Evolutionary conservation across 345 rosid genomes (phyloP).

Genomic region (Aquilaria malaccensis): DNA sequence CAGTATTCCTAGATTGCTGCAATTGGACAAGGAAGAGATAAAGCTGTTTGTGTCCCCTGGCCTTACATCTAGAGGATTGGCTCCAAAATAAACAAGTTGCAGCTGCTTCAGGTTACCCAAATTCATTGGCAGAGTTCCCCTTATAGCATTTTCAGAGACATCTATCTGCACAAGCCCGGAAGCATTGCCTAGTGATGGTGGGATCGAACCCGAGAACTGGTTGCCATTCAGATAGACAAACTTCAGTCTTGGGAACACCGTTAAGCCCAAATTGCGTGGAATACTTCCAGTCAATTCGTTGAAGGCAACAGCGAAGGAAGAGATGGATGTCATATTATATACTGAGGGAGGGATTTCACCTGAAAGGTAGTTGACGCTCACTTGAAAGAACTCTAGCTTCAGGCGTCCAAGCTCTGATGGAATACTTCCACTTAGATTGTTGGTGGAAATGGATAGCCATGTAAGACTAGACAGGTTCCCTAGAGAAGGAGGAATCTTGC

Average conservation of each 20-base stretch:
- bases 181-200: constrained; percentile 8
- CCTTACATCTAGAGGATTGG: not conserved
- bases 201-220: constrained; percentile 14
- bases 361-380: not conserved
- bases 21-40: constrained; percentile 15
- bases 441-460: not conserved
- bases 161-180: constrained; percentile 3
- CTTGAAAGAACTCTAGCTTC: not conserved
- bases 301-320: not conserved
- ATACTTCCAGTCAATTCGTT: constrained; percentile 12
- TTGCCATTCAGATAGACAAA: not conserved
- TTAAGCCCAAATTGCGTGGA: not conserved
- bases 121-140: constrained; percentile 5
- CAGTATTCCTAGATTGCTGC: not conserved
- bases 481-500: constrained; percentile 12
- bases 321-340: constrained; percentile 13
- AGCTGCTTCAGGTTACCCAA: constrained; percentile 11
- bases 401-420: constrained; percentile 14
- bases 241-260: constrained; percentile 11
- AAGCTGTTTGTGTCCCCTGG: not conserved
- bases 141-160: not conserved
- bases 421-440: constrained; percentile 8
- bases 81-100: not conserved
- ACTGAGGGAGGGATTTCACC: constrained; percentile 11
- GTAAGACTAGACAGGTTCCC: constrained; percentile 15